Conservation (phyloP, 345 rosid genomes). For the Syzygium oleosum region DNA sequence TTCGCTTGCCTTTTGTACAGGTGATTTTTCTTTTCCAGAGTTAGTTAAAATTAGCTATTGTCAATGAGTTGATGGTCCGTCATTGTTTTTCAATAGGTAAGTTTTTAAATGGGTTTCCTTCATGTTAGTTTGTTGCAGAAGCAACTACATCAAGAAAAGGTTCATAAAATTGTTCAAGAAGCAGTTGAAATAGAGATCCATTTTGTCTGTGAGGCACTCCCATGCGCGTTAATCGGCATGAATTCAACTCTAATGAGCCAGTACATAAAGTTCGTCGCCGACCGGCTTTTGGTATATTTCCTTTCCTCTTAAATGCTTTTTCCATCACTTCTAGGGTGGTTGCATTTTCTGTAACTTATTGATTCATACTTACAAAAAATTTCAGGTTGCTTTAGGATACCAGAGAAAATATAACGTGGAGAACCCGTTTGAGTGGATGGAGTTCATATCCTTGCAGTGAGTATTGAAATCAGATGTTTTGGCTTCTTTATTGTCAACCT, state of each 20-base stretch:
- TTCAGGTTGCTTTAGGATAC: slow-evolving; percentile 63
- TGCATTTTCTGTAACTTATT: neutral
- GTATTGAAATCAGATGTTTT: slow-evolving; percentile 8
- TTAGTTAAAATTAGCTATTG: neutral
- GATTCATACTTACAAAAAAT: neutral
- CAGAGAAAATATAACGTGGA: slow-evolving; percentile 53
- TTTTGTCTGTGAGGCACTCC: slow-evolving; percentile 87
- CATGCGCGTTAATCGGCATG: slow-evolving; percentile 90
- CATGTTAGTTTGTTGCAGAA: slow-evolving; percentile 49
- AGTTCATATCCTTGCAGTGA: slow-evolving; percentile 87
- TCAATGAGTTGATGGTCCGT: neutral
- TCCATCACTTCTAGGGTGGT: neutral
- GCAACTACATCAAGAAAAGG: slow-evolving; percentile 51
- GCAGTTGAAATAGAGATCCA: slow-evolving; percentile 86
- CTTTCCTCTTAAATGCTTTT: neutral
- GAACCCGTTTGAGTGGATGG: slow-evolving; percentile 99
- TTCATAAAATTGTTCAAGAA: slow-evolving; percentile 56
- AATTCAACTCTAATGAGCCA: slow-evolving; percentile 84
- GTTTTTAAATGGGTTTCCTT: neutral
- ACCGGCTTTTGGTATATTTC: slow-evolving; percentile 66
- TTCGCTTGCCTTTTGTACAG: slow-evolving; percentile 90
- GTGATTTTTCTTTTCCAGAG: slow-evolving; percentile 12
- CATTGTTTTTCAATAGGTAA: neutral
- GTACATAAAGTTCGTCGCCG: slow-evolving; percentile 84
- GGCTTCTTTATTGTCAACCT: neutral